Evolutionary conservation across 2,329 filamentous ascomycete genomes (phyloP).

Genomic region (Pleurostoma richardsiae): DNA sequence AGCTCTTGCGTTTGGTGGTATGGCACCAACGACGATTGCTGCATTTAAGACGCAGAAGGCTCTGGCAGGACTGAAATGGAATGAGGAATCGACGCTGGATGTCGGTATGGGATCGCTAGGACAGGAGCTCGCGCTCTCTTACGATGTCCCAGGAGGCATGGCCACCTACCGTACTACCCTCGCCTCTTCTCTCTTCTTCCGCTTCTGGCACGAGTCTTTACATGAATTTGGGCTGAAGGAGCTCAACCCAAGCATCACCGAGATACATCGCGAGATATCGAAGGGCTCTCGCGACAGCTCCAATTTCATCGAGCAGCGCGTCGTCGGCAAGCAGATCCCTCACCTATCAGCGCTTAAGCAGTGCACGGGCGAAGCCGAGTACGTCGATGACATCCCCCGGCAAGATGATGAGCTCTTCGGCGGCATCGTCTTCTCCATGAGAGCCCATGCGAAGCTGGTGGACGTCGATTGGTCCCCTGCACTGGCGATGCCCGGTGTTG

Average conservation of each 20-base stretch:
- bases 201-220: constrained; percentile 59
- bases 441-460: constrained; percentile 77
- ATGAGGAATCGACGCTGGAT: constrained; percentile 77
- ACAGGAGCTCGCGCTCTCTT: constrained; percentile 79
- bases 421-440: constrained; percentile 80
- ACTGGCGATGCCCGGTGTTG: constrained; percentile 78
- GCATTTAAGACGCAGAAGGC: constrained; percentile 73
- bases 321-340: constrained; percentile 75
- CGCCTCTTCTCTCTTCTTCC: constrained; percentile 90
- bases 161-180: constrained; percentile 89
- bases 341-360: constrained; percentile 92
- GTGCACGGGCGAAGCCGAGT: constrained; percentile 87
- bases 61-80: constrained; percentile 71
- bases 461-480: constrained; percentile 71
- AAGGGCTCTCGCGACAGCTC: constrained; percentile 45
- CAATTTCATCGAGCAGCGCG: constrained; percentile 62
- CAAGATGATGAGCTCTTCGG: constrained; percentile 86
- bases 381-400: constrained; percentile 88
- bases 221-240: not conserved
- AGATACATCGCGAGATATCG: constrained; percentile 63
- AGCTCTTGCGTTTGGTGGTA: constrained; percentile 86
- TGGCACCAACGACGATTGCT: constrained; percentile 84
- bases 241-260: not conserved
- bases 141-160: constrained; percentile 94
- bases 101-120: constrained; percentile 83